Evolutionary conservation across 2,329 filamentous ascomycete genomes (phyloP).

Genomic region (Parascedosporium putredinis): DNA sequence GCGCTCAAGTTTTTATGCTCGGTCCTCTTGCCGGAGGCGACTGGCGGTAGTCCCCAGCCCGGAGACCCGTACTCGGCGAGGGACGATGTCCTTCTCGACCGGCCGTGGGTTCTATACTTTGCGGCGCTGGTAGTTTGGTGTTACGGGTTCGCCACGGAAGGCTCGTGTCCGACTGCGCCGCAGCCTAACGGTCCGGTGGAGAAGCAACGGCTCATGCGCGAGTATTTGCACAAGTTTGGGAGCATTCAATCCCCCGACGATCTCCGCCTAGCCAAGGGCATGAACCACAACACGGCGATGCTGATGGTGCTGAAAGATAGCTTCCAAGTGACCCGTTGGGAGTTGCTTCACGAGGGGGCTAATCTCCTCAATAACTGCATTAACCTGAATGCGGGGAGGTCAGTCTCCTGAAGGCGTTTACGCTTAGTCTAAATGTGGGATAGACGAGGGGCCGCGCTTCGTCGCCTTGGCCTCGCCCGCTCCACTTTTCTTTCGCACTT

Average conservation of each 20-base stretch:
- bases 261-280: constrained; percentile 58
- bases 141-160: constrained; percentile 86
- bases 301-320: constrained; percentile 72
- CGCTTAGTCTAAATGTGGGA: too few relatives aligned
- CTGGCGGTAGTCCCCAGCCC: constrained; percentile 18
- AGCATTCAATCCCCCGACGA: constrained; percentile 66
- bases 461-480: too few relatives aligned
- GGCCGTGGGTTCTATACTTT: constrained; percentile 94
- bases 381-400: constrained; percentile 33
- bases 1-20: constrained; percentile 79
- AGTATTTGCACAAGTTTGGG: constrained; percentile 64
- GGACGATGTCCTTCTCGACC: constrained; percentile 80
- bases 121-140: constrained; percentile 88
- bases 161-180: constrained; percentile 48
- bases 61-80: constrained; percentile 60
- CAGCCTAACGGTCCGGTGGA: constrained; percentile 50
- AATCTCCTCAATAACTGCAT: constrained; percentile 75
- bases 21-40: constrained; percentile 57
- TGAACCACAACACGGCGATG: constrained; percentile 75
- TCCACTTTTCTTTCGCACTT: not conserved
- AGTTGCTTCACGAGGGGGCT: constrained; percentile 79
- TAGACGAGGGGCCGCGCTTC: too few relatives aligned
- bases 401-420: constrained; percentile 17
- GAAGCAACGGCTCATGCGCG: constrained; percentile 66
- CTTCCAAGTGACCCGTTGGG: constrained; percentile 79